Conservation (phyloP, 768 basidiomycete genomes). For the Pisolithus orientalis region DNA sequence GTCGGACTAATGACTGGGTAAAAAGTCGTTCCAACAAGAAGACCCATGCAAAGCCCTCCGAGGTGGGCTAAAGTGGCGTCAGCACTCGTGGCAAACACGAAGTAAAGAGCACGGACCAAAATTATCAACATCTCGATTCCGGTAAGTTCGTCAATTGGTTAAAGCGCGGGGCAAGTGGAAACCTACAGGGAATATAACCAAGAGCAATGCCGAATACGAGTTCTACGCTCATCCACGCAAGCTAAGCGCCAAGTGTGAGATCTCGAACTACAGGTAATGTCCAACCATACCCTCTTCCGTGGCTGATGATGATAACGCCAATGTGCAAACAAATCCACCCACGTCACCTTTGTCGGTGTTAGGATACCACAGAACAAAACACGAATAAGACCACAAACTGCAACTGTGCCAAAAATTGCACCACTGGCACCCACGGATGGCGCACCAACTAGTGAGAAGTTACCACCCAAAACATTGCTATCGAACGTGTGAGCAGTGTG, state of each 20-base stretch:
- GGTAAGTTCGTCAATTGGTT: slow-evolving; percentile 12
- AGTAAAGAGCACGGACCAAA: slow-evolving; percentile 48
- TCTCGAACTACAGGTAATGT: background rate
- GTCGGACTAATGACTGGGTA: slow-evolving; percentile 87
- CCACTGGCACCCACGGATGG: slow-evolving; percentile 92
- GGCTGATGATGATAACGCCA: slow-evolving; percentile 89
- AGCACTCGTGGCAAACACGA: background rate
- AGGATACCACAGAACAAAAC: background rate
- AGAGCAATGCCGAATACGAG: slow-evolving; percentile 81
- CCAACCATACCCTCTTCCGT: slow-evolving; percentile 52
- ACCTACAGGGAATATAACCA: slow-evolving; percentile 76
- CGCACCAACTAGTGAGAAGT: slow-evolving; percentile 83
- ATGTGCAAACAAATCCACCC: slow-evolving; percentile 88
- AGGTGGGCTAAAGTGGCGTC: slow-evolving; percentile 59
- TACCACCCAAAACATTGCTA: slow-evolving; percentile 86
- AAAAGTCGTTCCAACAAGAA: slow-evolving; percentile 76
- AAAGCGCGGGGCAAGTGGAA: background rate
- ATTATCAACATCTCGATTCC: slow-evolving; percentile 71
- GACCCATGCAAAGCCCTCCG: slow-evolving; percentile 80
- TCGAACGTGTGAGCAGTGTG: background rate
- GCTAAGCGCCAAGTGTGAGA: slow-evolving; percentile 34
- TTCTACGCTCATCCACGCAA: slow-evolving; percentile 80
- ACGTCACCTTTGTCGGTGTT: slow-evolving; percentile 45
- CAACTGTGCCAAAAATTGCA: slow-evolving; percentile 84
- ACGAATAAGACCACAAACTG: slow-evolving; percentile 38